Evolutionary conservation across 192 early-diverging fungal species (phyloP).

Genomic region (Backusella morwellensis): DNA sequence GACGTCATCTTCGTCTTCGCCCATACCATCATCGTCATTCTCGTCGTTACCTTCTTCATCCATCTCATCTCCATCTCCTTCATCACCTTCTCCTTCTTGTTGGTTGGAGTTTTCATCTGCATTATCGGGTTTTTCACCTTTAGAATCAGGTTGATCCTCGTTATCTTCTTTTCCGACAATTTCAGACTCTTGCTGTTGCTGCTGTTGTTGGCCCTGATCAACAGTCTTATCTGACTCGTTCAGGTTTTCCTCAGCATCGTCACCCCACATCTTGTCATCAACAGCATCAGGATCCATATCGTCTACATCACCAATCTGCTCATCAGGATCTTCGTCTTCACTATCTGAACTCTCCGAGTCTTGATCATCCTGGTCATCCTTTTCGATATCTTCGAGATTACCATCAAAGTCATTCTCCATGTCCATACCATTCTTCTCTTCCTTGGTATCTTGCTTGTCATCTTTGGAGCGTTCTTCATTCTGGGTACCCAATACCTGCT

Average conservation of each 20-base stretch:
- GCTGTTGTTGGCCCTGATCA: conserved; percentile 50
- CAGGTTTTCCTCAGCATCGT: conserved; percentile 61
- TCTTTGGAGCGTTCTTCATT: conserved; percentile 57
- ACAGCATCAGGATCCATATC: conserved; percentile 83
- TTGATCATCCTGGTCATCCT: conserved; percentile 56
- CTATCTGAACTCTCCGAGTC: conserved; percentile 72
- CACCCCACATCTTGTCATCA: conserved; percentile 98
- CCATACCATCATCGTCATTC: conserved; percentile 42
- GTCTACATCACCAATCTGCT: conserved; percentile 92
- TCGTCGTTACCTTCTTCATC: conserved; percentile 51
- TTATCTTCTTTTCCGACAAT: conserved; percentile 65
- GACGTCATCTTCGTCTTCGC: conserved; percentile 42
- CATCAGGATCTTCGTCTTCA: conserved; percentile 75
- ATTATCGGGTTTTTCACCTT: conserved; percentile 39
- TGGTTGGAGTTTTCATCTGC: conserved; percentile 47
- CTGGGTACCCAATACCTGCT: conserved; percentile 89
- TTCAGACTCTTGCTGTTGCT: conserved; percentile 52
- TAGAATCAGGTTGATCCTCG: conserved; percentile 38
- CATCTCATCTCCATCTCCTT: conserved; percentile 42
- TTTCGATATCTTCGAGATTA: conserved; percentile 81
- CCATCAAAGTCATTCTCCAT: conserved; percentile 98
- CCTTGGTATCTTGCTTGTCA: conserved; percentile 66
- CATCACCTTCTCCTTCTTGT: conserved; percentile 41
- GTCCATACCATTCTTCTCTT: conserved; percentile 85
- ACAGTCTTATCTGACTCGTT: conserved; percentile 72